Conservation (phyloP, 225 moss, liverwort and hornwort genomes). For the Ulota crispa region DNA sequence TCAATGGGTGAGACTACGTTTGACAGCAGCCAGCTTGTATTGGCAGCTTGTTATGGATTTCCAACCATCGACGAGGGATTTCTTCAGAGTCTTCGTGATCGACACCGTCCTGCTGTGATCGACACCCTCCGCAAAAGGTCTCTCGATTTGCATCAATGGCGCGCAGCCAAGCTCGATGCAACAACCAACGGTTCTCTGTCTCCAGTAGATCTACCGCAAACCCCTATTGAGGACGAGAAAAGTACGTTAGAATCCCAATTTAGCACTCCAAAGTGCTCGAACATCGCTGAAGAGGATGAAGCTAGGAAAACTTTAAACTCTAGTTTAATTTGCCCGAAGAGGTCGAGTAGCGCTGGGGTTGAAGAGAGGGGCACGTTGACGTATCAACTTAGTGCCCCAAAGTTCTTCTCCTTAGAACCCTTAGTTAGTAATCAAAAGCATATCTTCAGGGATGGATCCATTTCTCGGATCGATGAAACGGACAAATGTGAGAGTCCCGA, state of each 20-base stretch:
- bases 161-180: conserved; percentile 25
- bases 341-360: conserved; percentile 1
- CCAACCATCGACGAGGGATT: conserved; percentile 33
- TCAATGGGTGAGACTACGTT: conserved; percentile 62
- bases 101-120: conserved; percentile 50
- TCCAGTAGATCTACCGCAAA: conserved; percentile 2
- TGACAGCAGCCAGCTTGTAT: conserved; percentile 57
- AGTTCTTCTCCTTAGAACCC: conserved; percentile 18
- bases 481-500: conserved; percentile 28
- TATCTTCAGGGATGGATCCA: conserved; percentile 18
- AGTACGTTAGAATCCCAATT: conserved; percentile 6
- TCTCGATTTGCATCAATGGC: conserved; percentile 37
- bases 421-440: conserved; percentile 12
- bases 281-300: conserved; percentile 6
- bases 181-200: conserved; percentile 22
- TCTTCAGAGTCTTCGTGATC: conserved; percentile 37
- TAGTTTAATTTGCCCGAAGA: conserved; percentile 1
- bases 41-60: conserved; percentile 54
- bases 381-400: conserved; percentile 22
- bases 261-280: conserved; percentile 7
- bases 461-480: conserved; percentile 30
- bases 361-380: conserved; percentile 11
- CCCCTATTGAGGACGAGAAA: not conserved
- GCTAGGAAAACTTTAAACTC: conserved; percentile 1
- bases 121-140: conserved; percentile 44